Conservation (phyloP, 2,329 filamentous ascomycete species). For the Plenodomus lindquistii region DNA sequence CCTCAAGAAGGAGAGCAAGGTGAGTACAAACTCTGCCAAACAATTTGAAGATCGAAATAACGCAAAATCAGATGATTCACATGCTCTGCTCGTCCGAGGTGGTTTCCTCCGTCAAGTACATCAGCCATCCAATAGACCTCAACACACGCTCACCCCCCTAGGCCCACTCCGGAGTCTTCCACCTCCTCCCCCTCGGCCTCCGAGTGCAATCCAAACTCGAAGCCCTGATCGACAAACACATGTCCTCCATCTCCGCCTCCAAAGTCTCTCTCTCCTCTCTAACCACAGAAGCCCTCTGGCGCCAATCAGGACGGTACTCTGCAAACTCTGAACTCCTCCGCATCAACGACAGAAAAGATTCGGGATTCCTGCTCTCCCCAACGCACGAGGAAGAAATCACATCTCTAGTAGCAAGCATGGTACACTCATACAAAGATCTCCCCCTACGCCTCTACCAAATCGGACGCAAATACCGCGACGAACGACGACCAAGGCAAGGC, state of each 20-base stretch:
- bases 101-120: constrained; percentile 52
- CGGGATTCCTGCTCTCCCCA: constrained; percentile 77
- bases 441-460: constrained; percentile 91
- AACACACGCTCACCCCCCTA: constrained; percentile 43
- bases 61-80: constrained; percentile 39
- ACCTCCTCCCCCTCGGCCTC: constrained; percentile 83
- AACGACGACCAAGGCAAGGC: constrained; percentile 84
- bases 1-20: constrained; percentile 54
- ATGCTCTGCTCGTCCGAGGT: constrained; percentile 50
- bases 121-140: no score
- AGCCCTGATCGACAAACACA: constrained; percentile 82
- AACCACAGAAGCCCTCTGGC: constrained; percentile 83
- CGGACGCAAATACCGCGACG: constrained; percentile 91
- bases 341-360: constrained; percentile 76
- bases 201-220: constrained; percentile 90
- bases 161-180: constrained; percentile 89
- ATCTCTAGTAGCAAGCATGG: constrained; percentile 69
- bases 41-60: constrained; percentile 5
- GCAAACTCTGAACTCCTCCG: constrained; percentile 81
- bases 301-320: constrained; percentile 77
- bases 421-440: constrained; percentile 83
- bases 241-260: constrained; percentile 79
- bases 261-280: constrained; percentile 82
- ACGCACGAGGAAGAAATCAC: constrained; percentile 99
- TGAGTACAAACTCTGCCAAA: background rate